Evolutionary conservation across 352 stramenopile species (phyloP), one percentile per base, ranked within the genome.

Genomic region (Phytophthora idaei): DNA sequence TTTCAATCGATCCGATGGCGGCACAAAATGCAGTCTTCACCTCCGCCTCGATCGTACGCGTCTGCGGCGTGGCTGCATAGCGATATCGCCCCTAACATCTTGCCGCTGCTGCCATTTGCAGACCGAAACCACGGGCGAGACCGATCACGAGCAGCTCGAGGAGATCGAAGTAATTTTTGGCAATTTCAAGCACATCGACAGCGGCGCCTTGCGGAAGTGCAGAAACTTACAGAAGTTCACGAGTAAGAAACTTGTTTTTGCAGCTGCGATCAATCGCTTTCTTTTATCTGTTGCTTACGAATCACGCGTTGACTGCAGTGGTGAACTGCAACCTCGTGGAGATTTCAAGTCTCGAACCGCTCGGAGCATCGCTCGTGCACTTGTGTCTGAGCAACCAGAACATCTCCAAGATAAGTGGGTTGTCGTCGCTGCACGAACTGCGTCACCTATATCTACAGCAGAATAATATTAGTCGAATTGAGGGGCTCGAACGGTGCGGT

Each of bases 91-190:
- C 29, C 29, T 66, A 45, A 56, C 41, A n/a, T 29, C 12, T 50
- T 17, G 34, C 27, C 2, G 34, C 11, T 59, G 25, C 32, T 56
- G 28, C 39, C n/a, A 6, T 9, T 58, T 50, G 25, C 51, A 90
- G 83, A 89, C 76, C 5, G 79, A 87, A 41, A 53, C 63, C 14
- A 87, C 78, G 5, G 87, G 86, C 39, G 78, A 92, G 76, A 57
- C 68, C 11, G 78, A 92, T 27, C 85, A 94, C 50, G 81, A 83
- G 17, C 60, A 66, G 10, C 50, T 97, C 27, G 65, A 83, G 39
- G 79, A 95, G 29, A 61, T 96, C 51, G 87, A 97, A 72, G 74
- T 96, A 37, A 95, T 96, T 64, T 96, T 97, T 56, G 83, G 76
- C 4, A 52, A 29, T 21, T 89, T 88, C 14, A 64, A 86, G 32